Conservation (phyloP, 352 stramenopile genomes). For the Globisporangium splendens region DNA sequence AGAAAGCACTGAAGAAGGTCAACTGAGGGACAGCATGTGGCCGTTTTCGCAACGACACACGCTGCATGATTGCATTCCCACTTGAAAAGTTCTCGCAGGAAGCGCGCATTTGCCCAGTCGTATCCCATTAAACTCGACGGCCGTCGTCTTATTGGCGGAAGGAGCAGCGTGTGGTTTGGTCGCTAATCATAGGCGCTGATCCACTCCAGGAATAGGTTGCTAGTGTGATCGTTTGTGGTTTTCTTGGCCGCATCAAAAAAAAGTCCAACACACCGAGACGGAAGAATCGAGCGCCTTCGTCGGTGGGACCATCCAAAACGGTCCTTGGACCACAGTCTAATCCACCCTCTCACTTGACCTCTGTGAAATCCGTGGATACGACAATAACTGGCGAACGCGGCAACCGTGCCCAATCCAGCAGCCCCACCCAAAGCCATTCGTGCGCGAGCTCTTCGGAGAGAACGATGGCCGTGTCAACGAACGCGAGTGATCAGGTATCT, state of each 20-base stretch:
- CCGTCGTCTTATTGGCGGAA: too few relatives aligned
- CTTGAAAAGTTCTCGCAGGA: too few relatives aligned
- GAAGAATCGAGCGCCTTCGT: constrained; percentile 1
- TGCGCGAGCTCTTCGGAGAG: constrained; percentile 2
- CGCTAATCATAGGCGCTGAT: background rate
- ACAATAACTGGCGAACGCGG: background rate
- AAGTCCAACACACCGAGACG: constrained; percentile 15
- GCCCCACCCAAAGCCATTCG: background rate
- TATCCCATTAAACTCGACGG: too few relatives aligned
- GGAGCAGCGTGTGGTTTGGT: background rate
- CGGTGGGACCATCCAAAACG: constrained; percentile 2
- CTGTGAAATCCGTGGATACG: too few relatives aligned
- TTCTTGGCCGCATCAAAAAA: too few relatives aligned
- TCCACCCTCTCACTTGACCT: background rate
- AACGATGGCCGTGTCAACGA: constrained; percentile 1
- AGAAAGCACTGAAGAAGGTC: too few relatives aligned
- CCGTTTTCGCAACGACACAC: too few relatives aligned
- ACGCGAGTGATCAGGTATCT: background rate
- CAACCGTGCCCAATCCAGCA: background rate
- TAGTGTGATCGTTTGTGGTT: too few relatives aligned
- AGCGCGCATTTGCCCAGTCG: too few relatives aligned
- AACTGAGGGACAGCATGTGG: too few relatives aligned
- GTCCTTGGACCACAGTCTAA: background rate
- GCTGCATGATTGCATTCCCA: too few relatives aligned
- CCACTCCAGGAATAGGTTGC: background rate